Evolutionary conservation across 2,329 filamentous ascomycete species (phyloP).

Genomic region (Trichoderma sp.): DNA sequence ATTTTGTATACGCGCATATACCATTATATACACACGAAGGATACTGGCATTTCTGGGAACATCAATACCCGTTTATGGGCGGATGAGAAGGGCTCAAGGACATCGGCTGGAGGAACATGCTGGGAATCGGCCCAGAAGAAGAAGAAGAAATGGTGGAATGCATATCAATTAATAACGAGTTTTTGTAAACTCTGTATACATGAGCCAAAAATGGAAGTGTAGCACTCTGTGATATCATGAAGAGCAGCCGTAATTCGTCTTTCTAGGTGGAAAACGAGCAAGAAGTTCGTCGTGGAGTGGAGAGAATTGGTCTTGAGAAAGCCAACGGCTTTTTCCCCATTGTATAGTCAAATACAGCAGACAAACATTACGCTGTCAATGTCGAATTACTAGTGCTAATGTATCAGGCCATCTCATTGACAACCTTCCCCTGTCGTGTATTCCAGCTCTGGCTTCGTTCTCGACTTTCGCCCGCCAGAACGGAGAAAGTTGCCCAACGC

Average conservation of each 20-base stretch:
- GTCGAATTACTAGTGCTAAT: neutral
- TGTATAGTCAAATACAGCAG: neutral
- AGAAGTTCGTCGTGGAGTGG: neutral
- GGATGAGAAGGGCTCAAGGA: neutral
- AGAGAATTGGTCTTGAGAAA: neutral
- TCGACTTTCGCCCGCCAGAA: neutral
- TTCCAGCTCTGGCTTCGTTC: neutral
- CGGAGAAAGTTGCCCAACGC: neutral
- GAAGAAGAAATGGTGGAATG: neutral
- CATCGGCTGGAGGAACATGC: neutral
- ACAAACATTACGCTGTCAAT: neutral
- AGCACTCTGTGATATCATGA: neutral
- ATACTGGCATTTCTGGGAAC: neutral
- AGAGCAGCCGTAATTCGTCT: neutral
- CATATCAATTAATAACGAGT: neutral
- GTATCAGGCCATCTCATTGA: neutral
- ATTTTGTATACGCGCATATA: slow-evolving; percentile 2
- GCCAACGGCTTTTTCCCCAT: neutral
- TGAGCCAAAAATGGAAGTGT: neutral
- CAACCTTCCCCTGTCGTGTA: neutral
- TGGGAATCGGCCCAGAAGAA: neutral
- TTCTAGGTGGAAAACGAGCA: neutral
- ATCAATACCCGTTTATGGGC: neutral
- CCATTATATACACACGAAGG: neutral
- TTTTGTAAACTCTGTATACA: neutral